These are phyloP conservation scores for Jatropha curcas DNA, from an alignment of 345 rosid species.

Conservation along the genomic window DNA sequence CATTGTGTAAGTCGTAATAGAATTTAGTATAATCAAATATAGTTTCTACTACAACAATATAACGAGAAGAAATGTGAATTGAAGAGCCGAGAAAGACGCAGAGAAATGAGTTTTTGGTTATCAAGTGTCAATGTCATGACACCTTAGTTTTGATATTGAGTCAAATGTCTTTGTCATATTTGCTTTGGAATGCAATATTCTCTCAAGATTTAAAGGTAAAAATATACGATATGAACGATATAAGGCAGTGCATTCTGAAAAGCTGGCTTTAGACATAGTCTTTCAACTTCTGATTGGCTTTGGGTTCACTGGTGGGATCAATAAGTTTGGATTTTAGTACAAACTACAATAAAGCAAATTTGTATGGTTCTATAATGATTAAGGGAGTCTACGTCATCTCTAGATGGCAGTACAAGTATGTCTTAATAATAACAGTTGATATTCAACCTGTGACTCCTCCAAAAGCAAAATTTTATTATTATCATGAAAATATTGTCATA, in stretches of 20 bases:
- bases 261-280: slow-evolving; percentile 9
- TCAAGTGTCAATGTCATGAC: too few species aligned
- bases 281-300: slow-evolving; percentile 14
- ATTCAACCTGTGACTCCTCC: too few species aligned
- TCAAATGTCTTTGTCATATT: slow-evolving; percentile 11
- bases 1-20: too few species aligned
- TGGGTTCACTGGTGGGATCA: not conserved
- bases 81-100: not conserved
- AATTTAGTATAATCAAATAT: too few species aligned
- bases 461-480: too few species aligned
- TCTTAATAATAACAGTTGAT: too few species aligned
- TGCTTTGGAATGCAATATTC: slow-evolving; percentile 16
- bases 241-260: not conserved
- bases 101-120: too few species aligned
- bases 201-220: slow-evolving; percentile 7
- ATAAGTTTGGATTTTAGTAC: not conserved
- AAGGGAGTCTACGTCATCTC: not conserved
- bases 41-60: too few species aligned
- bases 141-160: not conserved
- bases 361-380: not conserved
- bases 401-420: not conserved
- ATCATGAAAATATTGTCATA: too few species aligned
- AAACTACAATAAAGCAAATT: not conserved
- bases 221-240: not conserved
- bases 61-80: not conserved